Conservation (phyloP, 2,329 filamentous ascomycete genomes). For the Apiospora rasikravindrae region DNA sequence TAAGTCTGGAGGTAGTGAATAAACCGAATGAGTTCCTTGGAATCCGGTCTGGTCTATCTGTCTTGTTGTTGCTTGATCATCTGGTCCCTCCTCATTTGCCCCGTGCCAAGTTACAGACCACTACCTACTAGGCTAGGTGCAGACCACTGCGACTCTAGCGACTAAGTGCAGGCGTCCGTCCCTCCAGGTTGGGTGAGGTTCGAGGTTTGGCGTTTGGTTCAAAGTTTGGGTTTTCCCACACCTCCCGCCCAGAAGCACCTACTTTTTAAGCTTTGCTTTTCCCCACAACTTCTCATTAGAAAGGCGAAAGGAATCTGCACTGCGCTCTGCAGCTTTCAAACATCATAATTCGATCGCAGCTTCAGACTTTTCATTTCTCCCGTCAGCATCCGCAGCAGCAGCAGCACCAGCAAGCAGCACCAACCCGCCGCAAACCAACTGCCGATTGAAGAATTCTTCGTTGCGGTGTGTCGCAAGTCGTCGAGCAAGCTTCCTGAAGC, state of each 20-base stretch:
- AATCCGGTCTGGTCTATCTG: background rate
- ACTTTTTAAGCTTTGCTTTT: constrained; percentile 15
- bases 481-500: constrained; percentile 1
- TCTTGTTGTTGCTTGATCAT: background rate
- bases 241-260: constrained; percentile 1
- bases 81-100: background rate
- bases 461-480: constrained; percentile 10
- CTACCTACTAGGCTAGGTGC: background rate
- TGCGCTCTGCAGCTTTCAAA: constrained; percentile 4
- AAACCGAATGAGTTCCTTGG: background rate
- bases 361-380: constrained; percentile 3
- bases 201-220: background rate
- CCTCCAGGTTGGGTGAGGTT: background rate
- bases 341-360: constrained; percentile 12
- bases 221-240: background rate
- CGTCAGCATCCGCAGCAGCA: background rate
- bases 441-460: background rate
- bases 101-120: background rate
- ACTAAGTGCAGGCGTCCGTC: too few relatives aligned
- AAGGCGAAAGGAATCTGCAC: constrained; percentile 15
- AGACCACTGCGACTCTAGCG: background rate
- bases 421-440: constrained; percentile 2
- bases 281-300: constrained; percentile 14
- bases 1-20: background rate
- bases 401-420: background rate